Percentiles rank a stretch among this genome's conserved stretches.
phyloP scores from a whole-genome alignment of 1,139 yeast genomes.

The Taphrina communis region DNA sequence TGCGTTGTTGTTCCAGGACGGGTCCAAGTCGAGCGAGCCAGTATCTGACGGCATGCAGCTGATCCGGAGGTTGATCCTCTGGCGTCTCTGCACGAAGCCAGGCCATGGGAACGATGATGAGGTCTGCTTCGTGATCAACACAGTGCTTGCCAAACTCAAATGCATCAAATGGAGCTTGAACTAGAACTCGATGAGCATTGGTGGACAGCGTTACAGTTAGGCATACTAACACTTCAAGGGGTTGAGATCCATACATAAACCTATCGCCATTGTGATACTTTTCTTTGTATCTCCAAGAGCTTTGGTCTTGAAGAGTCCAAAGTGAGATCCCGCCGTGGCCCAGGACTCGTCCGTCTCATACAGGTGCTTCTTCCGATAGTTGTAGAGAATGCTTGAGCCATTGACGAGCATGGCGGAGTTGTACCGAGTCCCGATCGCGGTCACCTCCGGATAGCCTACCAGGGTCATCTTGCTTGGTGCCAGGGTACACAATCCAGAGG shows the following conservation, averaged over 20 bases:
- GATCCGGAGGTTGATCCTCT: slow-evolving; percentile 50
- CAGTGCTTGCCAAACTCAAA: slow-evolving; percentile 72
- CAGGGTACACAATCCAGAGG: slow-evolving; percentile 59
- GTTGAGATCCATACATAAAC: slow-evolving; percentile 95
- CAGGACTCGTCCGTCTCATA: slow-evolving; percentile 80
- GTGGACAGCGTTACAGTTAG: neutral
- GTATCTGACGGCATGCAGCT: slow-evolving; percentile 58
- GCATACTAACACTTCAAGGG: slow-evolving; percentile 74
- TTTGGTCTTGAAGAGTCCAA: slow-evolving; percentile 31
- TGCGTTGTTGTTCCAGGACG: slow-evolving; percentile 55
- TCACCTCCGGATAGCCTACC: slow-evolving; percentile 77
- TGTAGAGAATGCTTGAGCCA: slow-evolving; percentile 66
- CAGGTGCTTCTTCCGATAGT: slow-evolving; percentile 78
- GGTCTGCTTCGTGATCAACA: slow-evolving; percentile 56
- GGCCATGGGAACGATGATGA: slow-evolving; percentile 82
- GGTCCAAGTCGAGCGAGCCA: slow-evolving; percentile 81
- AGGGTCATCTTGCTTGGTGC: slow-evolving; percentile 68
- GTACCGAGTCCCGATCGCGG: slow-evolving; percentile 51
- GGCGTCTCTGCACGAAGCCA: slow-evolving; percentile 60
- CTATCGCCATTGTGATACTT: slow-evolving; percentile 60
- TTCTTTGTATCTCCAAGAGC: slow-evolving; percentile 46
- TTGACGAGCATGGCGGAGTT: slow-evolving; percentile 75
- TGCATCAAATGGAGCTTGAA: slow-evolving; percentile 65
- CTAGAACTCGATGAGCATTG: slow-evolving; percentile 1
- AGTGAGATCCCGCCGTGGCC: slow-evolving; percentile 72